Percentiles rank a stretch among this genome's conserved stretches.
phyloP scores from a whole-genome alignment of 306 rosid genomes.

The Cicer judaicum region DNA sequence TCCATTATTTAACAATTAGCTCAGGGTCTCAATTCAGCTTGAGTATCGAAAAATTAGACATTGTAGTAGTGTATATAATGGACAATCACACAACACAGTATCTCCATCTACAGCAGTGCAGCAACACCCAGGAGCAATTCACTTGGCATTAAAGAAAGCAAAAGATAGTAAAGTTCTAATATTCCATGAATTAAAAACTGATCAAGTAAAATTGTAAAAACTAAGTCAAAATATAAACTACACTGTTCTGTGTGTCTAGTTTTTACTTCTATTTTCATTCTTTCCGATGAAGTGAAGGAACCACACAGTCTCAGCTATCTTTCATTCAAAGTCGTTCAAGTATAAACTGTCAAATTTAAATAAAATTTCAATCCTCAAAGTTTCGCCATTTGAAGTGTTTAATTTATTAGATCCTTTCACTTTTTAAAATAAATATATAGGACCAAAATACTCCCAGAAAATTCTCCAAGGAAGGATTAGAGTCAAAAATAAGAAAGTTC shows the following conservation, averaged over 20 bases:
- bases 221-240: background rate
- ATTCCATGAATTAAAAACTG: constrained; percentile 10
- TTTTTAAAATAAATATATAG: background rate
- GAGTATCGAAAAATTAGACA: constrained; percentile 8
- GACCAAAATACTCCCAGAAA: constrained; percentile 9
- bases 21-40: constrained; percentile 18
- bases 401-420: constrained; percentile 5
- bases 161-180: background rate
- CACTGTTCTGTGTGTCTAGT: background rate
- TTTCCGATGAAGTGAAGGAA: background rate
- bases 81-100: background rate
- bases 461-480: constrained; percentile 5
- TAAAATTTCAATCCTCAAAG: background rate
- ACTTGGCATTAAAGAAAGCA: constrained; percentile 7
- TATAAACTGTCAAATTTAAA: constrained; percentile 4
- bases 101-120: background rate
- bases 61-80: constrained; percentile 12
- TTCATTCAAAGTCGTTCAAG: constrained; percentile 6
- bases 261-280: constrained; percentile 26
- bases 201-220: background rate
- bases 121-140: constrained; percentile 22
- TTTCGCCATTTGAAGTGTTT: background rate
- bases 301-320: background rate
- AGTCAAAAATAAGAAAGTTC: background rate
- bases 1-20: constrained; percentile 40